Percentiles rank a stretch among this genome's conserved stretches.
Evolutionary conservation across 352 stramenopile species (phyloP).

Genomic region (Globisporangium heterothallicum): DNA sequence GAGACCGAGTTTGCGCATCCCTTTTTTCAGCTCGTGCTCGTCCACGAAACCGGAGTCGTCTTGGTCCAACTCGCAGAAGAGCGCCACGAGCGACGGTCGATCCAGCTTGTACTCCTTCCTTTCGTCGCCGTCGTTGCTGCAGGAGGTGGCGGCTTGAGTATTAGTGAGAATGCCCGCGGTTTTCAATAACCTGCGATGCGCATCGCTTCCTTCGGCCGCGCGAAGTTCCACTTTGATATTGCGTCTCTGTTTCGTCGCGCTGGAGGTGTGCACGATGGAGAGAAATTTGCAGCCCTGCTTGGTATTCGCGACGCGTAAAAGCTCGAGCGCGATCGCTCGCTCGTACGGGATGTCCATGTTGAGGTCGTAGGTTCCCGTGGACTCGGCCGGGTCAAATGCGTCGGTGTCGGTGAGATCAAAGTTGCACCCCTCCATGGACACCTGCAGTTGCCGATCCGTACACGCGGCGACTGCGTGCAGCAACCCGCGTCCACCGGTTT

Average conservation of each 20-base stretch:
- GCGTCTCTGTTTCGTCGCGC: conserved; percentile 33
- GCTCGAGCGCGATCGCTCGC: conserved; percentile 59
- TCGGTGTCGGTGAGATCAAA: conserved; percentile 66
- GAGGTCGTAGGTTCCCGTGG: conserved; percentile 67
- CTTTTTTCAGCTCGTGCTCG: conserved; percentile 40
- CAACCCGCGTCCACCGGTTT: conserved; percentile 48
- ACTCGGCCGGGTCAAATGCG: conserved; percentile 63
- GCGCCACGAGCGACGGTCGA: conserved; percentile 32
- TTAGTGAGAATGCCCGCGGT: conserved; percentile 62
- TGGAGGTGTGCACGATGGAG: conserved; percentile 50
- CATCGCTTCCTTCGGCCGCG: conserved; percentile 36
- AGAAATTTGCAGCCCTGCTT: conserved; percentile 82
- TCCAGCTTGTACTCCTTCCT: conserved; percentile 35
- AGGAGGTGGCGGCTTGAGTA: too few relatives aligned
- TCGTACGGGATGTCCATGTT: conserved; percentile 78
- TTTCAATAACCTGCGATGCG: conserved; percentile 47
- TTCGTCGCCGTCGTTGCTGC: too few relatives aligned
- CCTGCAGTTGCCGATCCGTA: conserved; percentile 40
- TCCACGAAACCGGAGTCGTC: conserved; percentile 69
- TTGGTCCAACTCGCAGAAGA: conserved; percentile 66
- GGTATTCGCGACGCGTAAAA: conserved; percentile 62
- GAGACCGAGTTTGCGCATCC: conserved; percentile 47
- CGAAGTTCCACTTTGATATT: conserved; percentile 61
- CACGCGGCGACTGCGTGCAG: conserved; percentile 59
- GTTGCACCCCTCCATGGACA: conserved; percentile 70